Conservation (phyloP, 768 basidiomycete species). For the Lyophyllum atratum region DNA sequence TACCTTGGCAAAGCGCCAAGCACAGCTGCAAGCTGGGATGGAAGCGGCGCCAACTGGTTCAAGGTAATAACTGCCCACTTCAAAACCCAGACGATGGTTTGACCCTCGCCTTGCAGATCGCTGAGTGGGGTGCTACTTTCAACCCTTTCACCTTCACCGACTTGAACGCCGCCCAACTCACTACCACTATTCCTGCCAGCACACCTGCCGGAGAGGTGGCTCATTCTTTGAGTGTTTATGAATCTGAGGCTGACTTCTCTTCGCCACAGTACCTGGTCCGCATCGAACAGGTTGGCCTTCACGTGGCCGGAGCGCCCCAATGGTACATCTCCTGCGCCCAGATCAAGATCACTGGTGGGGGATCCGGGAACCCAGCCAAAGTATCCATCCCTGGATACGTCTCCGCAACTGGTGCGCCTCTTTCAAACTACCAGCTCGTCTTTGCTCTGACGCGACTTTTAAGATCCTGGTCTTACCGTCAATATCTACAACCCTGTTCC, state of each 20-base stretch:
- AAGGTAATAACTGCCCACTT: constrained; percentile 25
- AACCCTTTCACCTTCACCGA: constrained; percentile 26
- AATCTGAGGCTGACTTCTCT: neutral
- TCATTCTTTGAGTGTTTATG: neutral
- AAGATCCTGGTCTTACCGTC: constrained; percentile 41
- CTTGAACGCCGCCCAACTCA: constrained; percentile 22
- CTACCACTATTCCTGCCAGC: constrained; percentile 30
- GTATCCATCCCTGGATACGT: constrained; percentile 52
- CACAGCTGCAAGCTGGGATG: constrained; percentile 35
- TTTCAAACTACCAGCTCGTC: neutral
- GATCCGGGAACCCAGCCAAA: constrained; percentile 39
- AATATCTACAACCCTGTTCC: constrained; percentile 36
- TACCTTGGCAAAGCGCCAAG: constrained; percentile 39
- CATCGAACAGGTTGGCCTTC: constrained; percentile 41
- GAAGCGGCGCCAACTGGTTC: constrained; percentile 42
- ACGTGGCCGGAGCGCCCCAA: constrained; percentile 46
- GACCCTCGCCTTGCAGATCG: constrained; percentile 14
- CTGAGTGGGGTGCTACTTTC: constrained; percentile 26
- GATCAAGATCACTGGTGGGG: neutral
- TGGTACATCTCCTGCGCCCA: constrained; percentile 36
- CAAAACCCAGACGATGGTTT: neutral
- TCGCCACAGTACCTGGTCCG: constrained; percentile 30
- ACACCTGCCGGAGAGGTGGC: constrained; percentile 30
- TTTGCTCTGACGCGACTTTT: neutral
- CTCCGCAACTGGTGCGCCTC: constrained; percentile 29